These are phyloP conservation scores for Pseudoperonospora humuli DNA, from an alignment of 352 stramenopile species.

Conservation along the genomic window DNA sequence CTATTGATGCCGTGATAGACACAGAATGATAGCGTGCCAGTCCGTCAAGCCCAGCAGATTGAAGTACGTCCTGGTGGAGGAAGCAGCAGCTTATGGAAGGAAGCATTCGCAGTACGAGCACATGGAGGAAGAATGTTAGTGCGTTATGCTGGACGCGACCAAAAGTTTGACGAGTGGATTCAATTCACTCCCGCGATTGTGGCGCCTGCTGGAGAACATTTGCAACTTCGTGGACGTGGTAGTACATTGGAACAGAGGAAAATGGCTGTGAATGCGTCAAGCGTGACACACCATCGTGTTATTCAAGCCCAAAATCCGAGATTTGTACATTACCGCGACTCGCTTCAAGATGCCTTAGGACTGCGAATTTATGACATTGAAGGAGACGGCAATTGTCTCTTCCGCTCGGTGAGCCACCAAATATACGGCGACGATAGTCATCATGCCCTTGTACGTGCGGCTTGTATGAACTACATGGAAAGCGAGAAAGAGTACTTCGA, in stretches of 20 bases:
- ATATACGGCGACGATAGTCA: constrained; percentile 91
- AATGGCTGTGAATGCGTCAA: constrained; percentile 37
- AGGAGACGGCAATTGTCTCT: constrained; percentile 97
- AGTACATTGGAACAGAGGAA: constrained; percentile 32
- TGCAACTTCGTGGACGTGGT: constrained; percentile 25
- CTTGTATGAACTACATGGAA: constrained; percentile 95
- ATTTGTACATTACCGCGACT: constrained; percentile 65
- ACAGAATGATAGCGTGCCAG: constrained; percentile 42
- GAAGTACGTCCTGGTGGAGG: constrained; percentile 46
- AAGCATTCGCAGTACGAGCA: constrained; percentile 47
- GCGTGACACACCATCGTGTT: constrained; percentile 36
- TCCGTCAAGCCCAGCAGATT: constrained; percentile 61
- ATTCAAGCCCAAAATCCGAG: constrained; percentile 67
- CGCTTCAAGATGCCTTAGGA: constrained; percentile 29
- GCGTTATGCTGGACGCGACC: constrained; percentile 53
- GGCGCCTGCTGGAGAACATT: constrained; percentile 51
- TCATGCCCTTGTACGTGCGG: constrained; percentile 83
- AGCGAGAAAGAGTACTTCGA: constrained; percentile 90
- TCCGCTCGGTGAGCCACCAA: constrained; percentile 93
- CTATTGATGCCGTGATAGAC: constrained; percentile 20
- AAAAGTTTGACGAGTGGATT: constrained; percentile 71
- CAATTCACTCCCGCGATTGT: constrained; percentile 48
- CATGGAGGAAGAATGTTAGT: constrained; percentile 43
- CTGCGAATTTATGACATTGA: constrained; percentile 66
- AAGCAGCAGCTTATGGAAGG: constrained; percentile 47